Percentiles rank a stretch among this genome's conserved stretches.
Evolutionary conservation across 805 yeast genomes (phyloP).

Genomic region (Candida schatavii): DNA sequence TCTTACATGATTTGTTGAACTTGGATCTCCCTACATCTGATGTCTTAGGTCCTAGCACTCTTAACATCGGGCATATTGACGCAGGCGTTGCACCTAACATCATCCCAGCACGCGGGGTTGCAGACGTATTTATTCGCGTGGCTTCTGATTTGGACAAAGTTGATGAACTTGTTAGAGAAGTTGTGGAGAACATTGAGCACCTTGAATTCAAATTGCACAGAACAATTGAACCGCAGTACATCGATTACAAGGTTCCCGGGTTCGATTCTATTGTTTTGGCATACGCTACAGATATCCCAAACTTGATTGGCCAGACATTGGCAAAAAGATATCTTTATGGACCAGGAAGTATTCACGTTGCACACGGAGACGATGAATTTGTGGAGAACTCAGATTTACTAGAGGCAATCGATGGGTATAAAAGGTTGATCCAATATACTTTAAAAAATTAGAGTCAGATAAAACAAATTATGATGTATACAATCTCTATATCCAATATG

Average conservation of each 20-base stretch:
- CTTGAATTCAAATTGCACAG: constrained; percentile 16
- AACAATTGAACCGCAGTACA: constrained; percentile 38
- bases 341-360: constrained; percentile 62
- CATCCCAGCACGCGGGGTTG: constrained; percentile 55
- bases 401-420: constrained; percentile 53
- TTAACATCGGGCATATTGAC: constrained; percentile 55
- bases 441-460: constrained; percentile 6
- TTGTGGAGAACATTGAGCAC: constrained; percentile 26
- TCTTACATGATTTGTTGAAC: constrained; percentile 44
- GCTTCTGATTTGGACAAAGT: constrained; percentile 46
- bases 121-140: constrained; percentile 50
- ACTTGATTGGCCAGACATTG: constrained; percentile 17
- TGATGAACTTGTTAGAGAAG: constrained; percentile 29
- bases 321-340: constrained; percentile 55
- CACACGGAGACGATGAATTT: constrained; percentile 57
- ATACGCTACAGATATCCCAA: constrained; percentile 45
- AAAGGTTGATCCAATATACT: constrained; percentile 32
- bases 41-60: constrained; percentile 57
- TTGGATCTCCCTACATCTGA: constrained; percentile 49
- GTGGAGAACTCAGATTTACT: constrained; percentile 46
- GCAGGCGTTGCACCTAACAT: constrained; percentile 71
- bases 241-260: constrained; percentile 63
- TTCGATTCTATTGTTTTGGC: constrained; percentile 52
- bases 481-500: constrained; percentile 45
- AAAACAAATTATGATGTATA: constrained; percentile 30